A percentile compares a stretch with the other conserved stretches of the same genome.
phyloP scores from a whole-genome alignment of 1,139 yeast genomes.

The Nadsonia starkeyi-henricii region DNA sequence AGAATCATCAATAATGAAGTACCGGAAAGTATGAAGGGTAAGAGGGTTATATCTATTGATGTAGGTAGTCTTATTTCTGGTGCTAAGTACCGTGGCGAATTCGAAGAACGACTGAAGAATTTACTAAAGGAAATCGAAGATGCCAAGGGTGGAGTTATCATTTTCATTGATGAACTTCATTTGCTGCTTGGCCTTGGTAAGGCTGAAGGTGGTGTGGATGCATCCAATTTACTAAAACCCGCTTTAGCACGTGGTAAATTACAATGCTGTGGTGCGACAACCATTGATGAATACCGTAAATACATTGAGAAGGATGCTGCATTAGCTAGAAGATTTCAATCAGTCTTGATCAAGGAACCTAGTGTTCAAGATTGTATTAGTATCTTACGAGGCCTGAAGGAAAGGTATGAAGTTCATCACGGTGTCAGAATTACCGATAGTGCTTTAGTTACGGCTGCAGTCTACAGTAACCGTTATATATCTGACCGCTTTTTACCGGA shows the following conservation, averaged over 20 bases:
- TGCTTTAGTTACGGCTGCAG: constrained; percentile 89
- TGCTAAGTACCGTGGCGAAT: constrained; percentile 90
- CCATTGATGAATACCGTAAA: constrained; percentile 73
- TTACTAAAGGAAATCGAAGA: constrained; percentile 82
- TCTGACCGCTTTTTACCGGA: constrained; percentile 89
- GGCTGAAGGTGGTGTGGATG: constrained; percentile 92
- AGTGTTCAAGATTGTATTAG: constrained; percentile 83
- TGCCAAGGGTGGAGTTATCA: constrained; percentile 60
- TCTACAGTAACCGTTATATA: constrained; percentile 77
- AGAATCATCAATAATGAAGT: constrained; percentile 83
- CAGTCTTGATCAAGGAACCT: constrained; percentile 83
- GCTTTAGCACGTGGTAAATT: constrained; percentile 86
- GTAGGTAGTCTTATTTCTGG: constrained; percentile 85
- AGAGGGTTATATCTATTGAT: constrained; percentile 71
- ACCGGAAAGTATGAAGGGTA: constrained; percentile 83
- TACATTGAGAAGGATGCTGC: constrained; percentile 91
- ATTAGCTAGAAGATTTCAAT: constrained; percentile 80
- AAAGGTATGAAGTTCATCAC: constrained; percentile 90
- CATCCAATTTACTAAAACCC: constrained; percentile 84
- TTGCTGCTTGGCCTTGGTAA: constrained; percentile 85
- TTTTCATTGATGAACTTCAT: constrained; percentile 89
- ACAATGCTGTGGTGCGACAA: constrained; percentile 94
- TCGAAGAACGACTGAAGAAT: constrained; percentile 75
- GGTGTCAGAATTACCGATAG: constrained; percentile 94
- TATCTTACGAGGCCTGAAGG: constrained; percentile 84